Conservation (phyloP, 805 yeast species). For the Candida methanosorbosa region DNA sequence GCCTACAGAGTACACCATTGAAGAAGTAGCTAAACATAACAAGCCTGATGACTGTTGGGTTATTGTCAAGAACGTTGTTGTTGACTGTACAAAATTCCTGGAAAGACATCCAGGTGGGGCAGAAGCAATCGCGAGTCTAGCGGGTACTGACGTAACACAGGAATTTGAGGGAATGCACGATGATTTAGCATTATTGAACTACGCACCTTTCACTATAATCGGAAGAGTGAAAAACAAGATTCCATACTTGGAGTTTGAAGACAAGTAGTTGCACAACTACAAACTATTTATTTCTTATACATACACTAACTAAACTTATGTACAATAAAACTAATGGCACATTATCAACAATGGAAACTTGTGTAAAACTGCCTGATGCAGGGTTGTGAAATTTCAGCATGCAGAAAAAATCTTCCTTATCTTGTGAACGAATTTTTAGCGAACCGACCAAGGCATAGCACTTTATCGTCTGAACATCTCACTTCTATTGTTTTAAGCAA, state of each 20-base stretch:
- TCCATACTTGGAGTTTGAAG: constrained; percentile 28
- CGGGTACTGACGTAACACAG: constrained; percentile 62
- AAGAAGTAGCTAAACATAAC: constrained; percentile 41
- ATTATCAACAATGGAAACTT: too few species aligned
- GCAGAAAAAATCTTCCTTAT: too few species aligned
- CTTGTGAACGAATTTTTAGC: too few species aligned
- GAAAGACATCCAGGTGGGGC: constrained; percentile 66
- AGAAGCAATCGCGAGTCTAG: constrained; percentile 59
- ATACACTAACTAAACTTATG: too few species aligned
- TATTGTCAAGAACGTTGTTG: constrained; percentile 41
- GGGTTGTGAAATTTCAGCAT: too few species aligned
- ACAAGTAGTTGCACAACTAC: too few species aligned
- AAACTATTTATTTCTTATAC: too few species aligned
- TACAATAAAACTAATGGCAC: too few species aligned
- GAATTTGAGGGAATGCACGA: constrained; percentile 53
- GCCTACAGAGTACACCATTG: constrained; percentile 33
- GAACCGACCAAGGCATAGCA: too few species aligned
- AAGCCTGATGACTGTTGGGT: constrained; percentile 43
- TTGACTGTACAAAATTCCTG: constrained; percentile 38
- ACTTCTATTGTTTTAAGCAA: too few species aligned
- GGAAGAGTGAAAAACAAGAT: constrained; percentile 41
- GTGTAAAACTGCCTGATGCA: too few species aligned
- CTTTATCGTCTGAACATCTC: too few species aligned
- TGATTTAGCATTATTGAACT: constrained; percentile 42
- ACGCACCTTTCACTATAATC: constrained; percentile 37